Percentiles rank a stretch among this genome's conserved stretches.
Conservation (phyloP, 2,329 filamentous ascomycete species). For the Scedosporium apiospermum region DNA sequence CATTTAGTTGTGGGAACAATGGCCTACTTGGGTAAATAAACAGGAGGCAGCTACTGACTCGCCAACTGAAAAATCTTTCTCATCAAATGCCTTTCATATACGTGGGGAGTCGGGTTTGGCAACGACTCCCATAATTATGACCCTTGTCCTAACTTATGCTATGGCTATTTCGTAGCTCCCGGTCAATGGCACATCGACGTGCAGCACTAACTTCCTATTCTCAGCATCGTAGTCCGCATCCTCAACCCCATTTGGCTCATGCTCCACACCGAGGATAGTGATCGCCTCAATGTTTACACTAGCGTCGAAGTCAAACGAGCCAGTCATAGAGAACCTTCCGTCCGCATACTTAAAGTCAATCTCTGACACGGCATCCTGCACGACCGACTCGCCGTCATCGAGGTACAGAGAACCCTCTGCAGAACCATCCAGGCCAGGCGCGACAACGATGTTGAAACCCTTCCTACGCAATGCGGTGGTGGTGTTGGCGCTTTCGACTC, state of each 20-base stretch:
- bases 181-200: conserved; percentile 14
- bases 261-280: conserved; percentile 32
- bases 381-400: conserved; percentile 61
- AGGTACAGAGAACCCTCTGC: conserved; percentile 60
- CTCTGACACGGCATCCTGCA: conserved; percentile 43
- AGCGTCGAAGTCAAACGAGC: conserved; percentile 42
- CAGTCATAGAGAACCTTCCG: conserved; percentile 37
- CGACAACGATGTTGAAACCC: conserved; percentile 60
- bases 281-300: conserved; percentile 34
- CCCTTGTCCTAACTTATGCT: background rate
- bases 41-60: background rate
- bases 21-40: background rate
- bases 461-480: conserved; percentile 52
- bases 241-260: conserved; percentile 8
- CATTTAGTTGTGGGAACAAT: background rate
- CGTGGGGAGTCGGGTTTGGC: too few species aligned
- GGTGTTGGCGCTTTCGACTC: conserved; percentile 46
- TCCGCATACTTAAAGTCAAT: conserved; percentile 49
- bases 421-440: conserved; percentile 49
- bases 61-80: background rate
- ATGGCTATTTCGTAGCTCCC: conserved; percentile 6
- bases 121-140: too few species aligned
- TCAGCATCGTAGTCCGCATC: conserved; percentile 14
- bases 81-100: too few species aligned
- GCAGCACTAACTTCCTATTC: conserved; percentile 15